Evolutionary conservation across 2,329 filamentous ascomycete species (phyloP), one percentile per base, ranked within the genome.

Genomic region (Exophiala aquamarina): DNA sequence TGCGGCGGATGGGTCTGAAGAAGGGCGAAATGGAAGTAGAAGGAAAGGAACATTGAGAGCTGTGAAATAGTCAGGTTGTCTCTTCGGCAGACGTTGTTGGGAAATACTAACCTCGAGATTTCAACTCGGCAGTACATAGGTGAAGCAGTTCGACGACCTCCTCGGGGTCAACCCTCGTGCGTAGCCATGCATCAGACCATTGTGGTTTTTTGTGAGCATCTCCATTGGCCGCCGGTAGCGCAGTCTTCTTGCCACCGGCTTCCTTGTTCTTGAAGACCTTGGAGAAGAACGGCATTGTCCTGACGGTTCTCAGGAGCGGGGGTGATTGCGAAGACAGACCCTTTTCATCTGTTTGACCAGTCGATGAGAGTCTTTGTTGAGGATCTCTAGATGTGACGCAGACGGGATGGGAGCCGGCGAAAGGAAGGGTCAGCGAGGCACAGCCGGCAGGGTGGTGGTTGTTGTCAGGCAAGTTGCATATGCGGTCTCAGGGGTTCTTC

Each of bases 1-100:
- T 52, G 94, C 90, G 42, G 89, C 88, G 68, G 88, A 93, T 34
- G 92, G 86, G 65, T 98, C 90, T 55, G 91, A 93, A 20, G 88
- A 89, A 17, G 92, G 93, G 60, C 93, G 86, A 70, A 96, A 98
- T 10, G 93, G 93, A 3, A 98, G 79, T 7, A 98, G 83, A 20
- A 97, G 79, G 68, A 98, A 97, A 1, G 93, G 93, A 50, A 86
- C 84, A 66, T 96, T 86, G 61, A 97, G 84, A 57, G 85, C 90
- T 95, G 59, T 41, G 47, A 38, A 50, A 54, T 44, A 61, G 57
- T 62, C 63, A 60, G 56, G 53, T 50, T 49, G 54, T 50, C 17
- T 32, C n/a, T 20, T 32, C 38, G 49, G 42, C 50, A 50, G 45
- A 51, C 48, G 41, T 18, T 59, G 42, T 44, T 2, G 35, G 13